A percentile compares a stretch with the other conserved stretches of the same genome.
Evolutionary conservation across 495 filamentous ascomycete species (phyloP).

Genomic region (Aspergillus campestris): DNA sequence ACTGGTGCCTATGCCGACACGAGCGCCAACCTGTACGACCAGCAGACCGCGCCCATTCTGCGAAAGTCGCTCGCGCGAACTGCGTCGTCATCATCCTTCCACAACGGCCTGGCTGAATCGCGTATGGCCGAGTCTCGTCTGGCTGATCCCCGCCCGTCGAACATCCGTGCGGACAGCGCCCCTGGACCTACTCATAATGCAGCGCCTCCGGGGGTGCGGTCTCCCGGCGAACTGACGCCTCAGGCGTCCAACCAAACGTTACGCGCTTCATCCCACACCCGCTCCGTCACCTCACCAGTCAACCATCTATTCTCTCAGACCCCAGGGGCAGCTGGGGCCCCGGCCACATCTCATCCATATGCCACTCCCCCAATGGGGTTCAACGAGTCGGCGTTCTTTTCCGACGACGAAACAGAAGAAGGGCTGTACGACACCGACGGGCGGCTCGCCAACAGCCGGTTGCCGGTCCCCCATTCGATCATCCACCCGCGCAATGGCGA

Average conservation of each 20-base stretch:
- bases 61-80: conserved; percentile 70
- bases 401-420: conserved; percentile 47
- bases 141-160: conserved; percentile 55
- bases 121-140: conserved; percentile 36
- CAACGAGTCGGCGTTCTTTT: conserved; percentile 45
- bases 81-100: conserved; percentile 68
- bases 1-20: conserved; percentile 62
- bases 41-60: conserved; percentile 84
- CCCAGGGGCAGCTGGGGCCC: no score
- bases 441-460: conserved; percentile 39
- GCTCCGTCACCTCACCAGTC: conserved; percentile 65
- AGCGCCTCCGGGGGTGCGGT: conserved; percentile 44
- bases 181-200: no score
- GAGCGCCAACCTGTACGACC: conserved; percentile 83
- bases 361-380: conserved; percentile 21
- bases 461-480: conserved; percentile 43
- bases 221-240: conserved; percentile 22
- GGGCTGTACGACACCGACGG: conserved; percentile 40
- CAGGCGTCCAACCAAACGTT: conserved; percentile 19
- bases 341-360: conserved; percentile 8
- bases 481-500: conserved; percentile 30
- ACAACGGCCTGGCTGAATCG: conserved; percentile 75
- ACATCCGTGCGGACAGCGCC: conserved; percentile 47
- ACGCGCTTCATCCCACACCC: conserved; percentile 54
- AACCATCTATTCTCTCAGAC: conserved; percentile 44